These are phyloP conservation scores for Nannochloropsis gaditana DNA, from an alignment of 108 stramenopile genomes.

Conservation along the genomic window DNA sequence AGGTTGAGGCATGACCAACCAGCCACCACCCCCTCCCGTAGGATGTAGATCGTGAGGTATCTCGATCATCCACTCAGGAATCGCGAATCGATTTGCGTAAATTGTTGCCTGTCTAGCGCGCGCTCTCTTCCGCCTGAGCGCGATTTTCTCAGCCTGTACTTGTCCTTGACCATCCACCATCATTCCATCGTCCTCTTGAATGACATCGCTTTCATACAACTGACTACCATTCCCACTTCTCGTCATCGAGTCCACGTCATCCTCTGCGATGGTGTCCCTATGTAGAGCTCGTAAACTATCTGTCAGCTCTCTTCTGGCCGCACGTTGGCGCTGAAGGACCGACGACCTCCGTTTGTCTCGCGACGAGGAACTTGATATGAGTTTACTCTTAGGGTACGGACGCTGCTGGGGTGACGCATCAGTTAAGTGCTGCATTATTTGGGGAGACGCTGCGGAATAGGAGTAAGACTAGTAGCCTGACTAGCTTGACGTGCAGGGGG, in stretches of 20 bases:
- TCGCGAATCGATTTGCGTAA: neutral
- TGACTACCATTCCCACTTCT: too few relatives aligned
- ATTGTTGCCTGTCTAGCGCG: neutral
- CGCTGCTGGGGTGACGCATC: too few relatives aligned
- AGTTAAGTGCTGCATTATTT: too few relatives aligned
- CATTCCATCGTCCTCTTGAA: too few relatives aligned
- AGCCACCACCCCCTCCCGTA: constrained; percentile 18
- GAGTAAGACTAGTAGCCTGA: too few relatives aligned
- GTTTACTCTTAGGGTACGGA: too few relatives aligned
- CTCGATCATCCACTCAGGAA: constrained; percentile 24
- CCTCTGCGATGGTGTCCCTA: neutral
- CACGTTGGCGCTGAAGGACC: constrained; percentile 1
- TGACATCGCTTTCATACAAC: too few relatives aligned
- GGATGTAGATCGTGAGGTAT: constrained; percentile 15
- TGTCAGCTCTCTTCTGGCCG: neutral
- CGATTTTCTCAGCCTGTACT: neutral
- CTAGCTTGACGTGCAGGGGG: neutral
- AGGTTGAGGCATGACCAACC: constrained; percentile 24
- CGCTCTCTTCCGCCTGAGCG: neutral
- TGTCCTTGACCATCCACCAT: too few relatives aligned
- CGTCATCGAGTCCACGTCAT: neutral
- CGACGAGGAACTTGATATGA: neutral
- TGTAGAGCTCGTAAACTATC: neutral
- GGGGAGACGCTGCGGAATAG: too few relatives aligned
- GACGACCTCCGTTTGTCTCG: neutral